Conservation (phyloP, 257 asterid species). For the Petrea volubilis region DNA sequence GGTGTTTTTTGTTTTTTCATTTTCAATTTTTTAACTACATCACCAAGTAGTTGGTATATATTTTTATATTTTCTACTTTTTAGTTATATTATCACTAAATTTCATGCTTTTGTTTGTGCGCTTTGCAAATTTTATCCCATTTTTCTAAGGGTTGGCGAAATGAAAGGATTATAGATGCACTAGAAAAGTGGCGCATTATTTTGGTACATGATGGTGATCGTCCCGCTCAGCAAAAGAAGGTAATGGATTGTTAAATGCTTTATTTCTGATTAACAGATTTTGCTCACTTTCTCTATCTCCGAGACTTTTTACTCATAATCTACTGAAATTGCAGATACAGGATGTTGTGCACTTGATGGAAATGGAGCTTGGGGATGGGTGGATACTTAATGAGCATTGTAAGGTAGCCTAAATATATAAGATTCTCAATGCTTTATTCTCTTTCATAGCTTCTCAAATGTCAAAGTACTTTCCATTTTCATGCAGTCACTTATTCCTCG, state of each 20-base stretch:
- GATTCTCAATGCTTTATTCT: background rate
- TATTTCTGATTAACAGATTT: background rate
- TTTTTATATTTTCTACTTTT: background rate
- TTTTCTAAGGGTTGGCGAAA: conserved; percentile 68
- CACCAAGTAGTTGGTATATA: background rate
- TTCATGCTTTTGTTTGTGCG: background rate
- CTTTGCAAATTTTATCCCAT: background rate
- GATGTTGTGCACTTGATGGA: conserved; percentile 77
- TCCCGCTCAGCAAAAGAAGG: conserved; percentile 63
- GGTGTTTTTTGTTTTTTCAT: background rate
- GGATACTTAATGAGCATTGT: conserved; percentile 63
- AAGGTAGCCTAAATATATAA: conserved; percentile 41
- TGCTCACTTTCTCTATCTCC: background rate
- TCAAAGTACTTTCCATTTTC: background rate
- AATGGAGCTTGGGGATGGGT: conserved; percentile 84
- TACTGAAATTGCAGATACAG: conserved; percentile 47
- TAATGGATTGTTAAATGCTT: conserved; percentile 17
- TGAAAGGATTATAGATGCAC: conserved; percentile 48
- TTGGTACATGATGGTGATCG: conserved; percentile 76
- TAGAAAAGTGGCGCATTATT: conserved; percentile 56
- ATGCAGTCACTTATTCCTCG: background rate
- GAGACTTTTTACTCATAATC: conserved; percentile 4
- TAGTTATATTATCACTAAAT: conserved; percentile 6
- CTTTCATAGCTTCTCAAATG: background rate
- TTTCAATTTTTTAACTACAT: background rate